Conservation (phyloP, 495 filamentous ascomycete genomes). For the Neurospora discreta region DNA sequence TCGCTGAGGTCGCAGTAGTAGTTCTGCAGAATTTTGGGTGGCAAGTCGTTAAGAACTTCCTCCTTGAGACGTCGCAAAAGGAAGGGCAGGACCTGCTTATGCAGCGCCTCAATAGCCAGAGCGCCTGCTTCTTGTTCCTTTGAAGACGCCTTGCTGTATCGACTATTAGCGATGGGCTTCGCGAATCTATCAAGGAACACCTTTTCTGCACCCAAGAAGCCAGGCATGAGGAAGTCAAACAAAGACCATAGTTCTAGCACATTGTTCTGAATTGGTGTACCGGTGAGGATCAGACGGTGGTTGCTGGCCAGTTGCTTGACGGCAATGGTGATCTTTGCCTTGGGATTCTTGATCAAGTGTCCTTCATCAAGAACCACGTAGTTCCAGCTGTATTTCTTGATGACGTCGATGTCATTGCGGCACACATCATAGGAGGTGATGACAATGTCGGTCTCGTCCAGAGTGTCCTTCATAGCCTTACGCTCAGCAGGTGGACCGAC, state of each 20-base stretch:
- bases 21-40: slow-evolving; percentile 97
- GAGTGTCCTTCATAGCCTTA: slow-evolving; percentile 48
- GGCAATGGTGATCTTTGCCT: slow-evolving; percentile 80
- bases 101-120: slow-evolving; percentile 87
- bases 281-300: slow-evolving; percentile 90
- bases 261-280: slow-evolving; percentile 97
- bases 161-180: slow-evolving; percentile 90
- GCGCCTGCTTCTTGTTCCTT: slow-evolving; percentile 98
- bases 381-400: slow-evolving; percentile 85
- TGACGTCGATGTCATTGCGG: slow-evolving; percentile 77
- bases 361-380: slow-evolving; percentile 96
- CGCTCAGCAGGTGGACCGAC: slow-evolving; percentile 80
- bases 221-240: slow-evolving; percentile 98
- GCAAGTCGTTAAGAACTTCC: slow-evolving; percentile 90
- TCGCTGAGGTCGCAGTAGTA: slow-evolving; percentile 99
- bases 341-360: slow-evolving; percentile 96
- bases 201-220: slow-evolving; percentile 96
- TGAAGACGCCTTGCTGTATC: slow-evolving; percentile 90
- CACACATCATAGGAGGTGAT: slow-evolving; percentile 98
- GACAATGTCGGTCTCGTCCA: slow-evolving; percentile 75
- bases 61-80: slow-evolving; percentile 93
- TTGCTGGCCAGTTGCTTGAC: slow-evolving; percentile 84
- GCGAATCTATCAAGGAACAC: slow-evolving; percentile 96
- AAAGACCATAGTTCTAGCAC: slow-evolving; percentile 93
- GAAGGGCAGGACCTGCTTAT: slow-evolving; percentile 97